These are phyloP conservation scores for Artemisia tridentata DNA, from an alignment of 129 eudicot genomes.

Conservation along the genomic window DNA sequence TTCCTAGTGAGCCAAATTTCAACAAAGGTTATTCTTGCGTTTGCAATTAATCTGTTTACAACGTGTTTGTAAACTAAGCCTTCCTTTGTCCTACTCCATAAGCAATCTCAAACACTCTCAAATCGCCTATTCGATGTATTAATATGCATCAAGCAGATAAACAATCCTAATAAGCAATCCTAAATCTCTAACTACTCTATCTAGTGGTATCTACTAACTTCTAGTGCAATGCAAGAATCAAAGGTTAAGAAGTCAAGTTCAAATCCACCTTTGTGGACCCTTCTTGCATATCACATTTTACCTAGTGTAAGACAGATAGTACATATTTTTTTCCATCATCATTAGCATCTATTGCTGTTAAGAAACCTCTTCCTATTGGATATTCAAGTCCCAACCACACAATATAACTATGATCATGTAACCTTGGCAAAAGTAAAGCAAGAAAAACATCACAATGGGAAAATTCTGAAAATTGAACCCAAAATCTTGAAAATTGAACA, in stretches of 20 bases:
- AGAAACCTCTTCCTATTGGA: conserved; percentile 14
- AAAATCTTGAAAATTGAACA: conserved; percentile 27
- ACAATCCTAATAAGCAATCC: neutral
- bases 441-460: conserved; percentile 7
- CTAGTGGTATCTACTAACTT: neutral
- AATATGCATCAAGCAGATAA: no score
- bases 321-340: conserved; percentile 17
- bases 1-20: no score
- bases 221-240: conserved; percentile 23
- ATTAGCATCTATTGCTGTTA: conserved; percentile 10
- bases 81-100: no score
- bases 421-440: conserved; percentile 2
- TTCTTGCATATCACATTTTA: conserved; percentile 13
- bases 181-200: neutral
- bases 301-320: conserved; percentile 9
- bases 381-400: neutral
- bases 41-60: no score
- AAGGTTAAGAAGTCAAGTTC: conserved; percentile 16
- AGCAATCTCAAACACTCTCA: no score
- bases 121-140: no score
- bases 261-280: conserved; percentile 15
- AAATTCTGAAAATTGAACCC: conserved; percentile 4
- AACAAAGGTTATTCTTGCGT: no score
- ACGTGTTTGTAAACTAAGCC: no score
- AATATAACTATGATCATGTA: conserved; percentile 7